Percentiles rank a stretch among this genome's conserved stretches.
Evolutionary conservation across 148 eudicot genomes (phyloP).

Genomic region (Suaeda aralocaspica): DNA sequence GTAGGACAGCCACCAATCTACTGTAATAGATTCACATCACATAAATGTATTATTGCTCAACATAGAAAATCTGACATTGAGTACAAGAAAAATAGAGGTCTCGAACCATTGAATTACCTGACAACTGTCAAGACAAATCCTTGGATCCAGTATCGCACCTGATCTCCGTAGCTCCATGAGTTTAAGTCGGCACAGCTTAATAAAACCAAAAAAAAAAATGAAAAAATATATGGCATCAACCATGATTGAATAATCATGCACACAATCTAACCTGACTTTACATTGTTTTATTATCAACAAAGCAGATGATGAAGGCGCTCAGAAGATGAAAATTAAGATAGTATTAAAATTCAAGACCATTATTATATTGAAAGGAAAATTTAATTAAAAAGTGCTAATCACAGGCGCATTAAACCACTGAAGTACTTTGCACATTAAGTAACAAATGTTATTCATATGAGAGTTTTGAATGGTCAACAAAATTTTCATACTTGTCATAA

Average conservation of each 20-base stretch:
- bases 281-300: neutral
- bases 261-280: neutral
- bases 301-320: neutral
- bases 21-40: neutral
- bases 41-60: neutral
- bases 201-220: neutral
- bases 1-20: neutral
- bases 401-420: neutral
- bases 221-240: too few relatives aligned
- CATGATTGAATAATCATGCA: neutral
- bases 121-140: neutral
- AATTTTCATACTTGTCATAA: neutral
- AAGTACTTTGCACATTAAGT: neutral
- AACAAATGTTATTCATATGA: neutral
- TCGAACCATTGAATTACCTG: neutral
- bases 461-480: neutral
- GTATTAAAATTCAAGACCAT: neutral
- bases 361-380: neutral
- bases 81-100: neutral
- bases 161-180: neutral
- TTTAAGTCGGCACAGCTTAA: neutral
- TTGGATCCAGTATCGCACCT: neutral
- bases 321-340: neutral
- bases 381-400: neutral
- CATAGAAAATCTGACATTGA: neutral